A percentile compares a stretch with the other conserved stretches of the same genome.
These are phyloP conservation scores for Amphibolis antarctica DNA, from an alignment of 106 monocot genomes.

Conservation along the genomic window DNA sequence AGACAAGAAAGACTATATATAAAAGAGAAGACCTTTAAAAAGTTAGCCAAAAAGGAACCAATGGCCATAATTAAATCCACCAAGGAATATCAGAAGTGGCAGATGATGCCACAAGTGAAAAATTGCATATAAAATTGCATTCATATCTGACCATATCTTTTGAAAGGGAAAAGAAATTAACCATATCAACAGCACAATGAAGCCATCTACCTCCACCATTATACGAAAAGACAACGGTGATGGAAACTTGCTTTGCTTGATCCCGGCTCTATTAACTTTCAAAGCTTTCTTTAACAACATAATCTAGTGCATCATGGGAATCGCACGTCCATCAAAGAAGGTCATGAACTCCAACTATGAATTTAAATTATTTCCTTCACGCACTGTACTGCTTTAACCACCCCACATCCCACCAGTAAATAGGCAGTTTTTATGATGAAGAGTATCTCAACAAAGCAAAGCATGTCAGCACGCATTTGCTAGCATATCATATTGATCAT, in stretches of 20 bases:
- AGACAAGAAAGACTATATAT: too few relatives aligned
- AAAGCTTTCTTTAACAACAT: too few relatives aligned
- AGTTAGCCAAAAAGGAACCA: not conserved
- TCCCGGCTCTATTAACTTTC: too few relatives aligned
- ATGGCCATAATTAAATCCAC: conserved; percentile 12
- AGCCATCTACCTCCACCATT: conserved; percentile 17
- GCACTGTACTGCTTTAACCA: conserved; percentile 13
- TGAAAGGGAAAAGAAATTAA: conserved; percentile 9
- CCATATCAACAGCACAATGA: conserved; percentile 8
- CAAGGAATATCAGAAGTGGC: conserved; percentile 22
- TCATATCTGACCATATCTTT: conserved; percentile 29
- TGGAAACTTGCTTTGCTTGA: not conserved
- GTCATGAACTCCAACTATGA: conserved; percentile 13
- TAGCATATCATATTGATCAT: not conserved
- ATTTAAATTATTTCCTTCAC: conserved; percentile 8
- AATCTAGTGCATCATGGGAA: not conserved
- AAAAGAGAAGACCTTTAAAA: too few relatives aligned
- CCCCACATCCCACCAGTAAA: conserved; percentile 12
- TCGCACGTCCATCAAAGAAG: conserved; percentile 6
- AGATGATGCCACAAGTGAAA: conserved; percentile 15
- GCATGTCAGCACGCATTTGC: conserved; percentile 20
- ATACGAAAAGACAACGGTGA: conserved; percentile 4
- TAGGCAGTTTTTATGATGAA: not conserved
- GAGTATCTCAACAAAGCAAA: conserved; percentile 5
- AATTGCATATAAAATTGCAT: conserved; percentile 12